Base-by-base conservation (phyloP, 768 basidiomycete genomes). In the Suillus subalutaceus region DNA sequence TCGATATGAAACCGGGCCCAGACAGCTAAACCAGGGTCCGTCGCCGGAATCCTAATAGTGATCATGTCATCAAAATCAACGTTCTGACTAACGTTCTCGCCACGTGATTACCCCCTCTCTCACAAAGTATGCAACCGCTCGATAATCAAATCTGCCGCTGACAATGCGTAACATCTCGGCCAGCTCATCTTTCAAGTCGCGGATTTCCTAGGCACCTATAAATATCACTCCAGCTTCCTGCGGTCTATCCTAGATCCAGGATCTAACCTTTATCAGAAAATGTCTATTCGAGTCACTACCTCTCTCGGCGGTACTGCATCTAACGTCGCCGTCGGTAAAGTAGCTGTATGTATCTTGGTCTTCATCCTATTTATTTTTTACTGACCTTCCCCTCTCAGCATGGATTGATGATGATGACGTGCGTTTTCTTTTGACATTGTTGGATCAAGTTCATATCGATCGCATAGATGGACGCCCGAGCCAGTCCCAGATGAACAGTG, bases 371-470 rank as follows among this genome's bases (percentile, higher is more conserved):
- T 35, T 32, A 20, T 20, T 2, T 20, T 6, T 43, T 20, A 6
- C 40, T 43, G 18, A 43, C 16, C 1, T 20, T 30, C 9, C 26
- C 41, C 18, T 60, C 26, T 10, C 26, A 71, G 74, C 81, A 83
- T 70, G 86, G 86, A 0, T 73, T 86, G 46, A 86, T 86, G 86
- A 75, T 82, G 75, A 82, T 87, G 80, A 87, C 85, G 75, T 85
- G 66, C 56, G 32, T 80, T 71, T 32, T 32, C 32, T 32, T 15
- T 6, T 56, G 44, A 48, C 7, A 37, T 48, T 16, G 6, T 23
- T 30, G 10, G 16, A 16, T 63, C 40, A 26, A 58, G 40, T 37
- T 20, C 13, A 15, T 52, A 71, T 23, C 46, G 50, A 40, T 60
- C 20, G 20, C 55, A 1, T 65, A 79, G 80, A 53, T 85, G 82